Conservation (phyloP, 257 asterid species). For the Penstemon davidsonii region DNA sequence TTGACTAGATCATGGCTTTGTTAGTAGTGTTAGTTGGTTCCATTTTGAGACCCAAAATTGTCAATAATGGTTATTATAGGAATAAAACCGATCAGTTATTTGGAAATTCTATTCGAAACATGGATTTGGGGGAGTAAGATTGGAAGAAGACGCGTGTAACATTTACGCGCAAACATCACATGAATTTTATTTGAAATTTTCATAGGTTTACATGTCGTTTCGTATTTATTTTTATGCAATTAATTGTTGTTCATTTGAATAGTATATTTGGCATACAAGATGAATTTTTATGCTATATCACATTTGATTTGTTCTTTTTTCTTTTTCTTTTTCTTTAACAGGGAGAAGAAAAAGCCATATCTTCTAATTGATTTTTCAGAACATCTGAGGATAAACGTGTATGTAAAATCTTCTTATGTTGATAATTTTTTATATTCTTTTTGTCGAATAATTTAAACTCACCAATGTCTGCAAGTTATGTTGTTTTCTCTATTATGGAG, state of each 20-base stretch:
- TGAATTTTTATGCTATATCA: background rate
- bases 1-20: background rate
- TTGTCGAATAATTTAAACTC: background rate
- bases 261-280: background rate
- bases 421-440: background rate
- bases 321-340: constrained; percentile 38
- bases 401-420: constrained; percentile 34
- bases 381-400: constrained; percentile 76
- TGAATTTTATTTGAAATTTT: constrained; percentile 12
- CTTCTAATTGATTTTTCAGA: constrained; percentile 92
- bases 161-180: constrained; percentile 1
- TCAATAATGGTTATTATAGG: constrained; percentile 7
- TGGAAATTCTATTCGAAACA: background rate
- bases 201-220: background rate
- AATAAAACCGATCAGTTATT: background rate
- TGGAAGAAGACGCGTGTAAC: constrained; percentile 5
- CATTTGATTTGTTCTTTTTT: constrained; percentile 22
- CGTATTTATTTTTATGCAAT: background rate
- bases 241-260: background rate
- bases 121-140: constrained; percentile 3
- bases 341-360: constrained; percentile 69
- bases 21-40: background rate
- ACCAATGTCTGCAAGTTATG: background rate
- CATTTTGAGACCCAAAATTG: constrained; percentile 14
- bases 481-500: constrained; percentile 22